phyloP scores from a whole-genome alignment of 495 filamentous ascomycete species.

The Pyrenula massariospora region DNA sequence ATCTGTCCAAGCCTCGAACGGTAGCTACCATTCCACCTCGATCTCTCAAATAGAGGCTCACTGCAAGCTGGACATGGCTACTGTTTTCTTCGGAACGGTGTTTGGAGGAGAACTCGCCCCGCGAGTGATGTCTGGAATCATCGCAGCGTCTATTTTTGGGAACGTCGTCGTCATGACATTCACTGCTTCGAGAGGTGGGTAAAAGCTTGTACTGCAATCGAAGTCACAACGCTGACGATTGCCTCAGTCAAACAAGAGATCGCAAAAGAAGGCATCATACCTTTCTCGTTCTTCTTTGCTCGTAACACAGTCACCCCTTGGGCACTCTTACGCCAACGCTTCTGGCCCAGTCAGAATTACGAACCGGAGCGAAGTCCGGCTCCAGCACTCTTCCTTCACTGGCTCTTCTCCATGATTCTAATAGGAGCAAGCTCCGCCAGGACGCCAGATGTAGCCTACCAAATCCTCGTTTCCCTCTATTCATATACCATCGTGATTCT shows the following conservation, averaged over 20 bases:
- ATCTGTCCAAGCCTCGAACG: no score
- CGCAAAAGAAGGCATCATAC: constrained; percentile 27
- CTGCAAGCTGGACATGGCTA: no score
- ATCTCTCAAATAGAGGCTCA: no score
- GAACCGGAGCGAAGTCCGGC: constrained; percentile 4
- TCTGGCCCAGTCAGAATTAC: no score
- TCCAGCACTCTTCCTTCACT: constrained; percentile 29
- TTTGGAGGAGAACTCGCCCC: constrained; percentile 13
- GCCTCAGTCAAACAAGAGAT: constrained; percentile 22
- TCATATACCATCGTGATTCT: constrained; percentile 15
- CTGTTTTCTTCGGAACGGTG: constrained; percentile 13
- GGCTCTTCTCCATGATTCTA: constrained; percentile 26
- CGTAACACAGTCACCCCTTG: constrained; percentile 22
- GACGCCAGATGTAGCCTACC: constrained; percentile 11
- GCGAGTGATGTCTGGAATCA: constrained; percentile 23
- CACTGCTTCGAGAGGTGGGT: constrained; percentile 34
- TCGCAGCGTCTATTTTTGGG: constrained; percentile 33
- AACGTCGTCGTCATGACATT: constrained; percentile 40
- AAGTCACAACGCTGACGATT: no score
- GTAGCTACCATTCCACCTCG: no score
- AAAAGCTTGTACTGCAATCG: no score
- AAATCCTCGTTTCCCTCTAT: constrained; percentile 15
- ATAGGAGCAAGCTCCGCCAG: no score
- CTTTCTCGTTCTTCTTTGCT: constrained; percentile 32
- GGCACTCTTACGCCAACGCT: no score